Percentiles rank a stretch among this genome's conserved stretches.
Evolutionary conservation across 2,329 filamentous ascomycete species (phyloP).

Genomic region (Colletotrichum plurivorum): DNA sequence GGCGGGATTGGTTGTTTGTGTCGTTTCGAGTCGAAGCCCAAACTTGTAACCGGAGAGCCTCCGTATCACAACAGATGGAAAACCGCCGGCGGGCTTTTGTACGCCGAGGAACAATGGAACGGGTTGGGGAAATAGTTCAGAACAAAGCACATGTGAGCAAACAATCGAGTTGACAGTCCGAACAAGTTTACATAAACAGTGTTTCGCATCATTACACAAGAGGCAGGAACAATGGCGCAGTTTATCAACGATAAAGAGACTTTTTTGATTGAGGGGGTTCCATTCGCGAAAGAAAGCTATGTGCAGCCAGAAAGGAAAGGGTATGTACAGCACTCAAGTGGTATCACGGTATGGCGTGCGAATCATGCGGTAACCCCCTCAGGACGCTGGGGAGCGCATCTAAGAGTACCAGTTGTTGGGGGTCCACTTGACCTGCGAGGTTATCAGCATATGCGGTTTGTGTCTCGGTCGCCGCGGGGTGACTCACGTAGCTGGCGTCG

Average conservation of each 20-base stretch:
- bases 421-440: slow-evolving; percentile 46
- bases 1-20: no score
- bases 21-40: no score
- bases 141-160: neutral
- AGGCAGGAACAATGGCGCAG: neutral
- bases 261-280: slow-evolving; percentile 17
- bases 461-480: no score
- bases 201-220: neutral
- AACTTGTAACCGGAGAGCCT: no score
- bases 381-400: neutral
- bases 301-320: slow-evolving; percentile 20
- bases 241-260: neutral
- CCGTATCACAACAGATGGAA: no score
- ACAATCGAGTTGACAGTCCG: no score
- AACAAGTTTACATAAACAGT: no score
- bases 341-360: slow-evolving; percentile 29
- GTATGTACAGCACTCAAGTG: slow-evolving; percentile 30
- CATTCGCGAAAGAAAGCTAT: slow-evolving; percentile 25
- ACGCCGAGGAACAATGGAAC: neutral
- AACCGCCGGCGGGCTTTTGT: no score
- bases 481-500: slow-evolving; percentile 40
- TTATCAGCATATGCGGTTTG: neutral
- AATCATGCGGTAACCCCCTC: slow-evolving; percentile 1
- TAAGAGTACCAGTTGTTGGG: slow-evolving; percentile 47
- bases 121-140: neutral